Evolutionary conservation across 2,329 filamentous ascomycete genomes (phyloP).

Genomic region (Alternaria gansuensis): DNA sequence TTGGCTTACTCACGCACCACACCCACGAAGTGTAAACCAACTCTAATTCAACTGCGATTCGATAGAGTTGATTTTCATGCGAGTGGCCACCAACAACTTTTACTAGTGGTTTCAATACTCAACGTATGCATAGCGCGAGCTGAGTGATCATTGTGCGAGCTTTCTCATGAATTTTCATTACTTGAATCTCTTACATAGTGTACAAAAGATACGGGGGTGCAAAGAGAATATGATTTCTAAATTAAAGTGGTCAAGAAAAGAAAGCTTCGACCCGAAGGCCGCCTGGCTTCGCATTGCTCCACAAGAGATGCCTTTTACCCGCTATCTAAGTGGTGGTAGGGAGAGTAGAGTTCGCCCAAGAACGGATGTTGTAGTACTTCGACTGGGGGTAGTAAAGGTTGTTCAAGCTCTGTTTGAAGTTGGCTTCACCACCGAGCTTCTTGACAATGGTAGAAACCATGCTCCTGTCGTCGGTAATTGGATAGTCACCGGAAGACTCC

Average conservation of each 20-base stretch:
- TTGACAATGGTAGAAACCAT: slow-evolving; percentile 28
- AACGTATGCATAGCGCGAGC: too few species aligned
- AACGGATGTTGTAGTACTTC: slow-evolving; percentile 37
- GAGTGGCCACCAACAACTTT: too few species aligned
- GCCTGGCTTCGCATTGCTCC: background rate
- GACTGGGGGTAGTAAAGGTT: slow-evolving; percentile 36
- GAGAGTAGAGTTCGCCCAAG: slow-evolving; percentile 12
- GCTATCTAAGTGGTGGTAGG: background rate
- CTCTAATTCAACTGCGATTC: too few species aligned
- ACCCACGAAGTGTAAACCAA: too few species aligned
- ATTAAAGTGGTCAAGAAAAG: background rate
- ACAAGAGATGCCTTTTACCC: background rate
- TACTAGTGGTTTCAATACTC: too few species aligned
- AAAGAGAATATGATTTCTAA: background rate
- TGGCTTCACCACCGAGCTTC: slow-evolving; percentile 25
- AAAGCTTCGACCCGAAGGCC: background rate
- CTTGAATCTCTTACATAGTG: background rate
- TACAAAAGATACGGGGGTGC: background rate
- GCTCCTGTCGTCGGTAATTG: slow-evolving; percentile 28
- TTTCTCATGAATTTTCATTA: background rate
- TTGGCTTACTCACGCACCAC: too few species aligned
- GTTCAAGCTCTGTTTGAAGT: slow-evolving; percentile 22
- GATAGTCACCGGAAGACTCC: slow-evolving; percentile 39
- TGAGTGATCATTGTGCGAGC: background rate
- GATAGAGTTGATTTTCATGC: too few species aligned